Conservation (phyloP, 2,329 filamentous ascomycete genomes). For the Lecanosticta acicola region DNA sequence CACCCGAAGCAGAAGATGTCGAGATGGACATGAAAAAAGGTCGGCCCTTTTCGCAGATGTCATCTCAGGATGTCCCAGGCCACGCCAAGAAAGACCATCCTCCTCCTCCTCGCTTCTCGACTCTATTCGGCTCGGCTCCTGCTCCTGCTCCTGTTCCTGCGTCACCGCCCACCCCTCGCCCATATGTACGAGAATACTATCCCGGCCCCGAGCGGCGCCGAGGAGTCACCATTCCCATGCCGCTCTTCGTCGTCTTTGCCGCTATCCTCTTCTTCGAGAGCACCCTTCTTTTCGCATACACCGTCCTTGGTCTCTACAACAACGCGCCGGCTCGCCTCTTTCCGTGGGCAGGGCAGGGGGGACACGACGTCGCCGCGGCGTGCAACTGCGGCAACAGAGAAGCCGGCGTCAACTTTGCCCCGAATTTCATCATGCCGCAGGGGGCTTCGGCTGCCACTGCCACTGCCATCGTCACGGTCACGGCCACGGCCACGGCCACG, state of each 20-base stretch:
- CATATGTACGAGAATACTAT: conserved; percentile 24
- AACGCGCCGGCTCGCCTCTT: conserved; percentile 28
- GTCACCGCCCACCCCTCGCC: conserved; percentile 14
- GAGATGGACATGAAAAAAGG: conserved; percentile 15
- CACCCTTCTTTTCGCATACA: conserved; percentile 35
- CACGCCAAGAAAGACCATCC: conserved; percentile 26
- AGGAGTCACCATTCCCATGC: conserved; percentile 31
- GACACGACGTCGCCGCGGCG: conserved; percentile 4
- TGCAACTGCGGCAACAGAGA: conserved; percentile 18
- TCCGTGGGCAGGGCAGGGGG: conserved; percentile 17
- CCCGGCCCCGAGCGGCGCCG: conserved; percentile 22
- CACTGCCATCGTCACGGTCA: conserved; percentile 8
- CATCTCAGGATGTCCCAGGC: conserved; percentile 17
- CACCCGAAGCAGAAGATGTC: conserved; percentile 16
- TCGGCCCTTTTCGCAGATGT: conserved; percentile 6
- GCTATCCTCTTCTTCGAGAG: conserved; percentile 32
- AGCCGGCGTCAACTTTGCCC: conserved; percentile 30
- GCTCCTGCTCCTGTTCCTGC: conserved; percentile 14
- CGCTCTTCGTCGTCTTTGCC: conserved; percentile 31
- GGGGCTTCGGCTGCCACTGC: conserved; percentile 9
- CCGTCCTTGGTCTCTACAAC: conserved; percentile 35
- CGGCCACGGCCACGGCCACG: conserved; percentile 1
- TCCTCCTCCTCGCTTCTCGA: conserved; percentile 32
- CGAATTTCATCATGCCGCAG: conserved; percentile 29
- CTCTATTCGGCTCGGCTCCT: conserved; percentile 23